Evolutionary conservation across 257 asterid genomes (phyloP).

Genomic region (Echium plantagineum): DNA sequence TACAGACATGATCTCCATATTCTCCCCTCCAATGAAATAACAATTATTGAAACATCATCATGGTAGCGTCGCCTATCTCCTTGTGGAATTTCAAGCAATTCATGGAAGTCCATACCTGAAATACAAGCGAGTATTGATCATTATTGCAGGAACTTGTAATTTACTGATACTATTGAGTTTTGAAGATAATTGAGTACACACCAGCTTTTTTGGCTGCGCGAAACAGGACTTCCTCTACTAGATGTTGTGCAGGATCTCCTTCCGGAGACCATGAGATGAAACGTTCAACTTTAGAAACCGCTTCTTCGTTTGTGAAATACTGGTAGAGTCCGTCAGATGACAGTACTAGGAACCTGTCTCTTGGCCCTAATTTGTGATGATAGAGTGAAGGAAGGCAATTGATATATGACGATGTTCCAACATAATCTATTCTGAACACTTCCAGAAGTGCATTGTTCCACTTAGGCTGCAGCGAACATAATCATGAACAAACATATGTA

Average conservation of each 20-base stretch:
- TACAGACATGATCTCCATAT: conserved; percentile 94
- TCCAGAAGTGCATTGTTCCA: conserved; percentile 85
- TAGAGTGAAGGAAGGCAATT: conserved; percentile 65
- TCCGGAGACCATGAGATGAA: conserved; percentile 88
- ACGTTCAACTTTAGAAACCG: conserved; percentile 72
- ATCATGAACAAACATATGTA: neutral
- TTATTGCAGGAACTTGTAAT: neutral
- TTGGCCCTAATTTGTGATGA: conserved; percentile 66
- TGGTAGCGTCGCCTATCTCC: conserved; percentile 95
- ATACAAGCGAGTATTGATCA: conserved; percentile 8
- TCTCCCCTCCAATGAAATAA: conserved; percentile 92
- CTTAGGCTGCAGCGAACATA: conserved; percentile 57
- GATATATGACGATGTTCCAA: conserved; percentile 62
- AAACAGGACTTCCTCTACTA: conserved; percentile 71
- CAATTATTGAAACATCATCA: conserved; percentile 91
- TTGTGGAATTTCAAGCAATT: conserved; percentile 86
- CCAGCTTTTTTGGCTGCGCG: conserved; percentile 97
- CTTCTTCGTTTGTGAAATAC: conserved; percentile 95
- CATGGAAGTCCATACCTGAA: conserved; percentile 58
- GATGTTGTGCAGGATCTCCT: conserved; percentile 97
- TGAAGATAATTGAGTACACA: conserved; percentile 5
- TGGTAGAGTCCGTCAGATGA: conserved; percentile 94
- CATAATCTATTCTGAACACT: conserved; percentile 67
- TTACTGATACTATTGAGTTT: neutral
- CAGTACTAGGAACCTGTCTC: conserved; percentile 63